phyloP scores from a whole-genome alignment of 1,284 basidiomycete species.

The Melampsora larici-populina region DNA sequence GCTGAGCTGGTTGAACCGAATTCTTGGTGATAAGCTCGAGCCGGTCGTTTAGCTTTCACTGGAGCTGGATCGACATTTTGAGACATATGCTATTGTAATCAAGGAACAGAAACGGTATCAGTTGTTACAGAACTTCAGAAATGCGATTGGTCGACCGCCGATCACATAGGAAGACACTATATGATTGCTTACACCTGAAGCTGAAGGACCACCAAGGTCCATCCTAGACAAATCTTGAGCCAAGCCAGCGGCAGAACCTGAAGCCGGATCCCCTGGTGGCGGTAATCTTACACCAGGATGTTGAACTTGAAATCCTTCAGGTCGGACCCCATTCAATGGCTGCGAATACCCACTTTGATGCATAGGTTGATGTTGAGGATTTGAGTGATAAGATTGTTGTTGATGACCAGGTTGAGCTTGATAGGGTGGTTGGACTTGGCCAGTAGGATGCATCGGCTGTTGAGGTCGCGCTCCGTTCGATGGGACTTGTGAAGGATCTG shows the following conservation, averaged over 20 bases:
- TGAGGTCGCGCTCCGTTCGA: not conserved
- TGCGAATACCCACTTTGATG: not conserved
- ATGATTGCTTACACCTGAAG: not conserved
- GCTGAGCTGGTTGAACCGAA: not conserved
- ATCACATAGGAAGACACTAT: too few species aligned
- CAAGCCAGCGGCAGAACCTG: not conserved
- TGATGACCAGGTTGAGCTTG: not conserved
- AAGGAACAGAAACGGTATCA: too few species aligned
- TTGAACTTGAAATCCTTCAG: not conserved
- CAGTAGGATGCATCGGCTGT: not conserved
- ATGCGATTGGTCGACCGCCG: too few species aligned
- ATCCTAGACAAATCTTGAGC: slow-evolving; percentile 10
- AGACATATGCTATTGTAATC: not conserved
- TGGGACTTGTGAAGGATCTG: not conserved
- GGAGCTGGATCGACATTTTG: not conserved
- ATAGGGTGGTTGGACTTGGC: not conserved
- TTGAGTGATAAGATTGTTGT: not conserved
- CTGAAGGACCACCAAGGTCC: not conserved
- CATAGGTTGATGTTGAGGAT: too few species aligned
- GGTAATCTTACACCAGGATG: not conserved
- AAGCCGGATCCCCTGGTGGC: not conserved
- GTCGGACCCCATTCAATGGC: not conserved
- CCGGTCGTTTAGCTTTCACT: slow-evolving; percentile 50
- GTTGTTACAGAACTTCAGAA: too few species aligned
- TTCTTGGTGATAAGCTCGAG: slow-evolving; percentile 52